These are phyloP conservation scores for Blastocystis hominis DNA, from an alignment of 352 stramenopile species.

Conservation along the genomic window DNA sequence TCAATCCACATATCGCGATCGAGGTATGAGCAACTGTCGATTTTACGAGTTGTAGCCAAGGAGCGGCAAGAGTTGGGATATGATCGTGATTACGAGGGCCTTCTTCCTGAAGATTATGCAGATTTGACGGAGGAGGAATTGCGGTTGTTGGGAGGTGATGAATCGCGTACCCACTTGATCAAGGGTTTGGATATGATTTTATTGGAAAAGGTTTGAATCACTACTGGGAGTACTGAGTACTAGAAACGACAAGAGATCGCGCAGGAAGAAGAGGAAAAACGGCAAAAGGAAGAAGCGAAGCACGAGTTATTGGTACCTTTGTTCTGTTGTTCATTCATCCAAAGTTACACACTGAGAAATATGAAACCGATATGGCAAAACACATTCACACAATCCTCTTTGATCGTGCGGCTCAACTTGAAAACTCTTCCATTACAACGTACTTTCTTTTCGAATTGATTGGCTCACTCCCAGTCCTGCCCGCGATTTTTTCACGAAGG, in stretches of 20 bases:
- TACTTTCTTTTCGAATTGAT: background rate
- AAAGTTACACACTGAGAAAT: conserved; percentile 4
- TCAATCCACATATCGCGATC: conserved; percentile 19
- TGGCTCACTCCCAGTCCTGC: background rate
- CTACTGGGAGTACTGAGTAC: background rate
- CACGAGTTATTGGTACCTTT: background rate
- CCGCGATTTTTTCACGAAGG: conserved; percentile 26
- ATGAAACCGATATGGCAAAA: background rate
- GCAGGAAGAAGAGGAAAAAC: conserved; percentile 26
- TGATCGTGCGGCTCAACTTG: background rate
- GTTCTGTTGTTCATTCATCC: background rate
- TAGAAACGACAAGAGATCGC: conserved; percentile 11
- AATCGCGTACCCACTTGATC: background rate
- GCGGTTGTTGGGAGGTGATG: conserved; percentile 12
- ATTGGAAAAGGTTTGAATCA: background rate
- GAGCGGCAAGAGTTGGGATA: conserved; percentile 32
- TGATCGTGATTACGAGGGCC: conserved; percentile 30
- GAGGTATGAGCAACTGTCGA: background rate
- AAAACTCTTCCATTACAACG: background rate
- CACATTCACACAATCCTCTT: conserved; percentile 2
- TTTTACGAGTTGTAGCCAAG: background rate
- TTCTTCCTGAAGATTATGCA: conserved; percentile 42
- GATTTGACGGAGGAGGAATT: conserved; percentile 34
- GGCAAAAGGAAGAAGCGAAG: background rate
- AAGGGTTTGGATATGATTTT: conserved; percentile 32